Base-by-base conservation (phyloP, 768 basidiomycete genomes). In the Lentinula sp. region DNA sequence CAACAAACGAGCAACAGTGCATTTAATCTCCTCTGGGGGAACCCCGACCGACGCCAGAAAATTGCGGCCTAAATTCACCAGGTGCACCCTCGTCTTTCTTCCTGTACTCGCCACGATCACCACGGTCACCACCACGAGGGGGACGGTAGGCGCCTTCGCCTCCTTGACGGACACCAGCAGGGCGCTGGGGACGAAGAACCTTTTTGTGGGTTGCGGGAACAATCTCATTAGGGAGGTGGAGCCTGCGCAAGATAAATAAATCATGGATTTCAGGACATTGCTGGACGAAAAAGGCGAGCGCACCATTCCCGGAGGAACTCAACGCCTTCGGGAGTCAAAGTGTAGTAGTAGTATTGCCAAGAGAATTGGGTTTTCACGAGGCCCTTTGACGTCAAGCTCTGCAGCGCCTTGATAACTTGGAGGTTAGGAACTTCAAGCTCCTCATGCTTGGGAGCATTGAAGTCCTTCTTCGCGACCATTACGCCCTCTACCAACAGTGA, bases 321-420 rank as follows among this genome's bases (percentile, higher is more conserved):
- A 65, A 98, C 88, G 71, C 97, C 97, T 76, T 98, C 97, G 57
- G 93, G 88, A 68, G 95, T 99, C 71, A 99, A 83, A 71, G 86
- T 84, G 79, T 98, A 99, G 81, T 98, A 99, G 79, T 97, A 99
- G 84, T 87, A 97, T 72, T 98, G 95, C 97, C 97, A 99, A 53
- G 91, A 94, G 84, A 98, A 98, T 73, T 94, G 96, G 67, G 97
- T 99, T 86, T 98, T 98, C 80, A 98, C 94, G 76, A 81, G 87
- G 60, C 96, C 95, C 72, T 76, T 81, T 46, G 85, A 86, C 66
- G 82, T 87, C 66, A 87, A 74, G 74, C 85, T 86, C 68, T 86
- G 85, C 71, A 86, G 77, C 54, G 85, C 85, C 76, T 87, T 87
- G 76, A 87, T 86, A 63, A 86, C 86, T 65, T 87, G 76, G 57